phyloP scores from a whole-genome alignment of 2,329 filamentous ascomycete genomes.

The Paraconiothyrium brasiliense region DNA sequence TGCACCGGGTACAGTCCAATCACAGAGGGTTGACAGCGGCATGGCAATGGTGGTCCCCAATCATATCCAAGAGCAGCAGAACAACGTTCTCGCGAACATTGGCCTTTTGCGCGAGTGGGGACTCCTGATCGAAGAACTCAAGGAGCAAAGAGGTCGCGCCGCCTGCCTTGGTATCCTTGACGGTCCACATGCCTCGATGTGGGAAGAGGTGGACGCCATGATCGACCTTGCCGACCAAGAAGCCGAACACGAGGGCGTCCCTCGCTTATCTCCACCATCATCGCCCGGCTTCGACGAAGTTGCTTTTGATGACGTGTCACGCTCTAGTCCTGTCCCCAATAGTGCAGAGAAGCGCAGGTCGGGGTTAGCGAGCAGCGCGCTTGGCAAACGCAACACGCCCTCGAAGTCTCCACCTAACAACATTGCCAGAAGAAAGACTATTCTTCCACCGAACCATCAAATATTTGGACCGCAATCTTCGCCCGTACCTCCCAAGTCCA shows the following conservation, averaged over 20 bases:
- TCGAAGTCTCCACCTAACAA: constrained; percentile 28
- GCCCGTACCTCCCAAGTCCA: constrained; percentile 37
- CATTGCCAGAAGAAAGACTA: constrained; percentile 44
- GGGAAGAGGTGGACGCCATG: constrained; percentile 86
- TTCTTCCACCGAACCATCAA: constrained; percentile 47
- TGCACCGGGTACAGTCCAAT: constrained; percentile 43
- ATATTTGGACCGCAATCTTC: constrained; percentile 49
- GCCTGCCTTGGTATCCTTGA: constrained; percentile 71
- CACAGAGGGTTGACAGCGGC: constrained; percentile 56
- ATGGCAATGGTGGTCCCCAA: constrained; percentile 76
- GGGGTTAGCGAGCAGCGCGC: constrained; percentile 39
- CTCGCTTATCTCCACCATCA: constrained; percentile 63
- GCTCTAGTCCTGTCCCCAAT: constrained; percentile 44
- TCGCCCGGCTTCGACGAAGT: constrained; percentile 67
- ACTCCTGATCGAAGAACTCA: constrained; percentile 82
- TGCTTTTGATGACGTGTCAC: constrained; percentile 64
- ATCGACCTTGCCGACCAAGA: constrained; percentile 81
- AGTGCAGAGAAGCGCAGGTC: constrained; percentile 39
- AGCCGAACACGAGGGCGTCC: constrained; percentile 66
- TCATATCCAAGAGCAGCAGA: constrained; percentile 82
- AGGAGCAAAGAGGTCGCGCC: constrained; percentile 76
- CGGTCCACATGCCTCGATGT: constrained; percentile 69
- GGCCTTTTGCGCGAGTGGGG: constrained; percentile 85
- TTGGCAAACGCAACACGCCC: constrained; percentile 27
- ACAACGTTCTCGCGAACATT: constrained; percentile 82